phyloP scores from a whole-genome alignment of 768 basidiomycete genomes.

The Hygrophoropsis aurantiaca region DNA sequence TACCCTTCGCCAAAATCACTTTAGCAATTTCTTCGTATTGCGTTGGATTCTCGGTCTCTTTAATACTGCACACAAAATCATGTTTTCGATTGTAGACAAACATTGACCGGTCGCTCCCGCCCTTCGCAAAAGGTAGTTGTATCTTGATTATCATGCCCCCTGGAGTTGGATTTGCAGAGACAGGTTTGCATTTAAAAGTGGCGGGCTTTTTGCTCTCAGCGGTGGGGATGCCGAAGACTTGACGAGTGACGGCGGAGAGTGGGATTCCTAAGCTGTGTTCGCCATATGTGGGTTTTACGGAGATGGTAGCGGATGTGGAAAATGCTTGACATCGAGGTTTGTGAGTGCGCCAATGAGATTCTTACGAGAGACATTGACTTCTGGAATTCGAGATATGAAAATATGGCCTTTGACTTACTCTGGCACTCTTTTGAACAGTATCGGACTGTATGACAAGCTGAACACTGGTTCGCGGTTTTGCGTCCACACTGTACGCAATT shows the following conservation, averaged over 20 bases:
- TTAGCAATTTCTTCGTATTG: conserved; percentile 43
- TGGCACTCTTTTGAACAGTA: conserved; percentile 61
- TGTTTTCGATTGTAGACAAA: conserved; percentile 54
- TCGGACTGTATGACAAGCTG: conserved; percentile 41
- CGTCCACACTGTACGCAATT: conserved; percentile 41
- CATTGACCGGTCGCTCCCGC: conserved; percentile 22
- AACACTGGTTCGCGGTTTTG: conserved; percentile 36
- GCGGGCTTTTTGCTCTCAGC: too few relatives aligned
- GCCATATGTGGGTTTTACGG: conserved; percentile 44
- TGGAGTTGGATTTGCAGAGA: conserved; percentile 24
- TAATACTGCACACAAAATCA: conserved; percentile 48
- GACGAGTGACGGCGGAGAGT: conserved; percentile 30
- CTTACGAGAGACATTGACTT: conserved; percentile 25
- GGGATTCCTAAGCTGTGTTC: too few relatives aligned
- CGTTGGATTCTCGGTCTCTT: conserved; percentile 25
- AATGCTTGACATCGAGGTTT: conserved; percentile 51
- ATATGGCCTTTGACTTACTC: conserved; percentile 35
- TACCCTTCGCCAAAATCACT: conserved; percentile 40
- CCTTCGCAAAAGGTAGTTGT: conserved; percentile 39
- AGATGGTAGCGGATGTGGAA: conserved; percentile 39
- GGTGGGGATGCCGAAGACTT: conserved; percentile 25
- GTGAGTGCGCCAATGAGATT: conserved; percentile 47
- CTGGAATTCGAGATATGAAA: neutral
- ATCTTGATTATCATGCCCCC: conserved; percentile 55
- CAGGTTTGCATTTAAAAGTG: conserved; percentile 16